Base-by-base conservation (phyloP, 2,329 filamentous ascomycete genomes). In the Xylariomycetidae sp. region DNA sequence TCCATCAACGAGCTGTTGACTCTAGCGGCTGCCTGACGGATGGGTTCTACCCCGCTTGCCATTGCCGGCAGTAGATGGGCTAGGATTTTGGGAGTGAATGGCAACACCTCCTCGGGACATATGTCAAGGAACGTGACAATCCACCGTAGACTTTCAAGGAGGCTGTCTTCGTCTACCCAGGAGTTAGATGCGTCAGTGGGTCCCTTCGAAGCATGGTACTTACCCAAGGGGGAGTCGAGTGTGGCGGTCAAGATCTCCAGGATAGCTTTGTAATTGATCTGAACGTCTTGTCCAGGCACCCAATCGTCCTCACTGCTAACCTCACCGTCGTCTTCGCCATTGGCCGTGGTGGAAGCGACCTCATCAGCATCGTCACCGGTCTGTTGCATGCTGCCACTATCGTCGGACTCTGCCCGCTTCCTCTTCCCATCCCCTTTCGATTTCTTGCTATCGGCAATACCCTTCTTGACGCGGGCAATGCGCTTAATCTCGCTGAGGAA, bases 71-170 rank as follows among this genome's bases (percentile, higher is more conserved):
- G 73, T 35, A 98, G 83, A 52, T 95, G 86, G 1, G 88, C 87
- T 26, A 98, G 66, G 19, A 98, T 81, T 47, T 87, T 85, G 15
- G 93, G 93, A 1, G 94, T 92, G 57, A 96, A 96, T 4, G 85
- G 85, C 25, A 98, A 71, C 4, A 98, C 93, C 52, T 98, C 92
- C 55, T 95, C 92, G 0, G 92, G 90, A 49, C 89, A 95, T 28
- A 98, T 96, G 43, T 96, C 89, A 47, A 98, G 83, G 56, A 98
- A 95, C 39, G 84, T 85, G 46, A 95, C 88, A 44, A 98, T 88
- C 92, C 92, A 98, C 42, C 87, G 78, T 18, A 98, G 68, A 3
- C 89, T 88, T 33, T 94, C 93, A 24, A 95, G 71, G 27, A 95
- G 75, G 44, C 93, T 89, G 52, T 95, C 86, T 56, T 96, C 88